Conservation (phyloP, 768 basidiomycete species). For the Sarcodon aspratus region DNA sequence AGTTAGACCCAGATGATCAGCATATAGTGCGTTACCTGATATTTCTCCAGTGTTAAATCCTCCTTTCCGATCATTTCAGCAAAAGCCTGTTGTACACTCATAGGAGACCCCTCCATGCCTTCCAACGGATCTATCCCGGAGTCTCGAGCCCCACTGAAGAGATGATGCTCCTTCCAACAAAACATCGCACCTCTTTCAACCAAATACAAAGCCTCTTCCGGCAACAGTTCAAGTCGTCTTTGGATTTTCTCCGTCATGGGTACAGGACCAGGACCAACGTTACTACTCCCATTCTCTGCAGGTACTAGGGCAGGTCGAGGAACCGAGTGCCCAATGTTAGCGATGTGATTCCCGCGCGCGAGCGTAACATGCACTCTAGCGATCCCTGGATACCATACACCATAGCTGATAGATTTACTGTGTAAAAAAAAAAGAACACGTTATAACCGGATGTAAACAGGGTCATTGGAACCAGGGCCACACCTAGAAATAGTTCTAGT, state of each 20-base stretch:
- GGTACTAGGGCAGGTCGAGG: constrained; percentile 28
- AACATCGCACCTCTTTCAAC: constrained; percentile 84
- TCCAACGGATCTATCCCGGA: constrained; percentile 13
- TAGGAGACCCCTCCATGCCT: constrained; percentile 50
- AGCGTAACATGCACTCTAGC: constrained; percentile 55
- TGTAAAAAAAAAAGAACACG: background rate
- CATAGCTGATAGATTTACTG: constrained; percentile 75
- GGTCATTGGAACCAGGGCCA: constrained; percentile 8
- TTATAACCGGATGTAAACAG: background rate
- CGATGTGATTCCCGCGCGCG: constrained; percentile 77
- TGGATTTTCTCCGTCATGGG: constrained; percentile 26
- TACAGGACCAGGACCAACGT: background rate
- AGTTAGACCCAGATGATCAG: constrained; percentile 1
- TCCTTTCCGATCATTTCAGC: constrained; percentile 75
- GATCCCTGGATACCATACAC: constrained; percentile 63
- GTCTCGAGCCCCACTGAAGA: background rate
- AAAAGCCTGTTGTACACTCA: constrained; percentile 89
- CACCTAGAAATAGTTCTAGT: constrained; percentile 71
- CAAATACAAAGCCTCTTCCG: constrained; percentile 92
- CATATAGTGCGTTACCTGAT: constrained; percentile 52
- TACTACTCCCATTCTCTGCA: constrained; percentile 14
- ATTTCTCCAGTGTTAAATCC: constrained; percentile 71
- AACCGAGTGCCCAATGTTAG: constrained; percentile 70
- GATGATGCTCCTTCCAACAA: constrained; percentile 54
- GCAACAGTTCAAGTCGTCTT: constrained; percentile 75